Base-by-base conservation (phyloP, 345 rosid genomes). In the Mangifera indica region DNA sequence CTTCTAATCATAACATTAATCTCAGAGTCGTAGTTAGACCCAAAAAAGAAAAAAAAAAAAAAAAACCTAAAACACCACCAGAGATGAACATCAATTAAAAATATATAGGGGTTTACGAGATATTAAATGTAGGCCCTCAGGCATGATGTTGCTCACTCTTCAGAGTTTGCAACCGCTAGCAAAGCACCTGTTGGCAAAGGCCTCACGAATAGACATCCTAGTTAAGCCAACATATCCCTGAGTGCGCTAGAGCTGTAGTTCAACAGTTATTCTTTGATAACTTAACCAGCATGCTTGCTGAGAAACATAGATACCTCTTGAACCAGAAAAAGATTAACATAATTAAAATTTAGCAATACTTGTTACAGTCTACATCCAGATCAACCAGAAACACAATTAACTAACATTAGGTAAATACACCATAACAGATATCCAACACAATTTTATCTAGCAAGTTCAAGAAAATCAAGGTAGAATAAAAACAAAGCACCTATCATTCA, bases 401-500 rank as follows among this genome's bases (percentile, higher is more conserved):
- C 57, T 21, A 64, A 62, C 15, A 61, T 34, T 8, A 9, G 15
- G 52, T 25, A 6, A 37, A 37, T 7, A 48, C 66, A 15, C 44
- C 26, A n/a, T 21, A 42, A 66, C 18, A 46, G 64, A 61, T 63
- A 45, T 25, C 29, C 10, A 32, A 22, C 45, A 20, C 10, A 63
- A 60, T 2, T 21, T 15, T 25, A 62, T 60, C 51, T n/a, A 53
- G 8, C 63, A 44, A 15, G 48, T 66, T 51, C 52, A 65, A 48
- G 69, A 48, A 54, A 29, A 48, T 14, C n/a, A 34, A 58, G 56
- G 65, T 14, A 37, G 21, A 21, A 72, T 22, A 46, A 14, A 25
- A 67, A 44, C 12, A 67, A 49, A 58, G 69, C 9, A 72, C 40
- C 55, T 6, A 53, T 79, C 74, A 84, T 68, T 76, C 81, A 22